Evolutionary conservation across 176 grass and related monocot genomes (phyloP).

Genomic region (Otatea glauca): DNA sequence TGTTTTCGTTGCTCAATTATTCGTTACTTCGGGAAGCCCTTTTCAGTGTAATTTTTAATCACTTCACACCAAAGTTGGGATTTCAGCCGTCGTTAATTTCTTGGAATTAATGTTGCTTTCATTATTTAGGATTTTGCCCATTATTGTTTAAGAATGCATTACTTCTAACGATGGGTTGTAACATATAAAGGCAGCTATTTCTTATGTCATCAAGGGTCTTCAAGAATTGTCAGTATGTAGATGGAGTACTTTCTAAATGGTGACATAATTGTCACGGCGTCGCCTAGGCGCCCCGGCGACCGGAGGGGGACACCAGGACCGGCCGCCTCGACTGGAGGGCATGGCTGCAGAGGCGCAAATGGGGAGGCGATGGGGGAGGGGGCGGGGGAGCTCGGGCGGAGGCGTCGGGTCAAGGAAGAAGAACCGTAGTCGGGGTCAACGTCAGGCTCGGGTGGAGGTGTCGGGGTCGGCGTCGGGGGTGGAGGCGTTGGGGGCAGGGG

Average conservation of each 20-base stretch:
- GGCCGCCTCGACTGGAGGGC: too few species aligned
- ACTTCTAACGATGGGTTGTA: not conserved
- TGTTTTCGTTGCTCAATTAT: slow-evolving; percentile 24
- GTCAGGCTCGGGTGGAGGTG: too few species aligned
- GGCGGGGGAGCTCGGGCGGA: too few species aligned
- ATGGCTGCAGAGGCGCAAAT: too few species aligned
- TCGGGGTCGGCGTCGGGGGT: too few species aligned
- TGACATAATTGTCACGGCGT: too few species aligned
- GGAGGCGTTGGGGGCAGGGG: too few species aligned
- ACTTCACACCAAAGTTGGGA: slow-evolving; percentile 2
- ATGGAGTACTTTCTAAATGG: not conserved
- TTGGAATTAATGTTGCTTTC: slow-evolving; percentile 20
- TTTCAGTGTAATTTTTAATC: not conserved
- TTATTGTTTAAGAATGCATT: not conserved
- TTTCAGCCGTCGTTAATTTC: not conserved
- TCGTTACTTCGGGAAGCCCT: slow-evolving; percentile 16
- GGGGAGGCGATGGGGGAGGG: too few species aligned
- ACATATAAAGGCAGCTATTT: slow-evolving; percentile 4
- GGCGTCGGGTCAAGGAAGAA: too few species aligned
- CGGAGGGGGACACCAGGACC: too few species aligned
- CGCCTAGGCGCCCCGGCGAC: too few species aligned
- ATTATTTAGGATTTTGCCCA: not conserved
- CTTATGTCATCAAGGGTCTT: not conserved
- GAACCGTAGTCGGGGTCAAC: too few species aligned
- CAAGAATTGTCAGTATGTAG: not conserved